Percentiles rank a stretch among this genome's conserved stretches.
phyloP scores from a whole-genome alignment of 495 filamentous ascomycete genomes.

The Trichodelitschia bisporula region DNA sequence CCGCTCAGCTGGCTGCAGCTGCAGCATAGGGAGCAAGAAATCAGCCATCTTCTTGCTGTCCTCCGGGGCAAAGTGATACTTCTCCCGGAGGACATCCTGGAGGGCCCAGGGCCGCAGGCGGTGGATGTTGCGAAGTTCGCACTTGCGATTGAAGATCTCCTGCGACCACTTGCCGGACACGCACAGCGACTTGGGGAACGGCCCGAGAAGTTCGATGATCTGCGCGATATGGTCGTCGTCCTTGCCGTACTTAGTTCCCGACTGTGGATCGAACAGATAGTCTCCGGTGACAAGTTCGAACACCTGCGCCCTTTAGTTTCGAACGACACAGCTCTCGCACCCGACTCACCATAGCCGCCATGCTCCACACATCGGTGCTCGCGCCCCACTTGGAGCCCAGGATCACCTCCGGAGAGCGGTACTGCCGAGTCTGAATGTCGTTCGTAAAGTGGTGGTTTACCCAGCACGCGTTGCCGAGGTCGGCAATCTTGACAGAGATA shows the following conservation, averaged over 20 bases:
- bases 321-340: conserved; percentile 1
- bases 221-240: conserved; percentile 99
- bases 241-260: conserved; percentile 97
- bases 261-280: conserved; percentile 97
- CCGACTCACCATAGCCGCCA: conserved; percentile 79
- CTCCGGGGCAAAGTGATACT: conserved; percentile 76
- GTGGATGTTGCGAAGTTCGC: conserved; percentile 94
- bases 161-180: conserved; percentile 89
- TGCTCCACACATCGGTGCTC: conserved; percentile 97
- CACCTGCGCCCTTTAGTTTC: conserved; percentile 27
- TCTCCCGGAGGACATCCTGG: conserved; percentile 80
- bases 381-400: conserved; percentile 94
- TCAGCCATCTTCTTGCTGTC: conserved; percentile 57
- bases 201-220: conserved; percentile 90
- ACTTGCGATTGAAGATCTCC: conserved; percentile 96
- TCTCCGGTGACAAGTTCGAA: conserved; percentile 97
- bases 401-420: conserved; percentile 92
- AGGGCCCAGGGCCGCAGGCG: conserved; percentile 90
- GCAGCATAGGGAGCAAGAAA: conserved; percentile 82
- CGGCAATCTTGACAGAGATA: conserved; percentile 97
- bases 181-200: conserved; percentile 78
- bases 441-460: conserved; percentile 97
- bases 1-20: conserved; percentile 59
- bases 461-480: conserved; percentile 97
- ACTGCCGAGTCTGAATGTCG: conserved; percentile 95